Evolutionary conservation across 345 rosid genomes (phyloP).

Genomic region (Eucalyptus albens): DNA sequence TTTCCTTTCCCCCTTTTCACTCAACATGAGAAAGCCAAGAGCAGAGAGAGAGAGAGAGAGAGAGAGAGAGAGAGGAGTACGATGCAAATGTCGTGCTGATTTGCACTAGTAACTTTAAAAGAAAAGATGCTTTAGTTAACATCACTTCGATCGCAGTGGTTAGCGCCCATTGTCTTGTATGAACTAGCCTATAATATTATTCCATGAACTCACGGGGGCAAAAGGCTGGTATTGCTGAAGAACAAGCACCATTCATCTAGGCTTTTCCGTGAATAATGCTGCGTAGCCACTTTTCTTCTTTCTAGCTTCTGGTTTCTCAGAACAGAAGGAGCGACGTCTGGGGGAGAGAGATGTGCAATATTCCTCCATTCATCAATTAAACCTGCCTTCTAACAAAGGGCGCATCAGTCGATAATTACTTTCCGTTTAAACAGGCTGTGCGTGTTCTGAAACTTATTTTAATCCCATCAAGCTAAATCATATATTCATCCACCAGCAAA

Average conservation of each 20-base stretch:
- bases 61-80: neutral
- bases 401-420: neutral
- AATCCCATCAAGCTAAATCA: neutral
- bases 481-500: neutral
- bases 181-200: neutral
- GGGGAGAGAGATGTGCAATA: neutral
- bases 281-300: neutral
- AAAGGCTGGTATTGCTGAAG: neutral
- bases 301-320: neutral
- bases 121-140: neutral
- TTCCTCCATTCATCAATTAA: neutral
- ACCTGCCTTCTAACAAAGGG: neutral
- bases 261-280: neutral
- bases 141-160: neutral
- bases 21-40: neutral
- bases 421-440: neutral
- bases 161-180: neutral
- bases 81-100: neutral
- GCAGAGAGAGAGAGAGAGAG: too few relatives aligned
- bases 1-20: neutral
- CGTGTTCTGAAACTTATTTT: neutral
- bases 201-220: neutral
- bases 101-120: neutral
- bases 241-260: neutral
- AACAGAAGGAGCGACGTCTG: neutral